These are phyloP conservation scores for Phyllosticta citrichinensis DNA, from an alignment of 2,329 filamentous ascomycete genomes.

Conservation along the genomic window DNA sequence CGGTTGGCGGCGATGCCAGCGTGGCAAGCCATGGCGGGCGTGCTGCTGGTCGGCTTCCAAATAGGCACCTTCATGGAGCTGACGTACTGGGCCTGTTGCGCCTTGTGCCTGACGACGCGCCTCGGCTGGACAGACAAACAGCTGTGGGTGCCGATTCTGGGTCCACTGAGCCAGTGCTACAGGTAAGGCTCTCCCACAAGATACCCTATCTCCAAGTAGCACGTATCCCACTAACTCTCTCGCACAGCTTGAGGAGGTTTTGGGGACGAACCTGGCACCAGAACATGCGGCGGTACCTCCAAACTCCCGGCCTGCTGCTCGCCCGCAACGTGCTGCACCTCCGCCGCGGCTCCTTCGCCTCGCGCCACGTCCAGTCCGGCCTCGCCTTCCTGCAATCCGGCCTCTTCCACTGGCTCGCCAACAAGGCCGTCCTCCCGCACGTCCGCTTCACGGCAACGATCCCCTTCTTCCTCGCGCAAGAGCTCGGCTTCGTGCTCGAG, in stretches of 20 bases:
- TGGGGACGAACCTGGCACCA: not conserved
- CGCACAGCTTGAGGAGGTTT: not conserved
- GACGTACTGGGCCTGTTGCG: not conserved
- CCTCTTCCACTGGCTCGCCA: not conserved
- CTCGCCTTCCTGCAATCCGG: not conserved
- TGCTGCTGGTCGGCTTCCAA: not conserved
- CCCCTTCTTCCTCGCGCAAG: conserved; percentile 58
- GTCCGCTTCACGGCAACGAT: not conserved
- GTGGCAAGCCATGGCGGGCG: not conserved
- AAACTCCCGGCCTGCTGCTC: not conserved
- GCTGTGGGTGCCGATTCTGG: not conserved
- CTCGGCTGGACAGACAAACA: not conserved
- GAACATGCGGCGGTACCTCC: not conserved
- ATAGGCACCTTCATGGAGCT: not conserved
- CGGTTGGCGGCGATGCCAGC: not conserved
- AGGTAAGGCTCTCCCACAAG: not conserved
- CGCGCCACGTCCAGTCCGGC: not conserved
- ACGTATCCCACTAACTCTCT: too few species aligned
- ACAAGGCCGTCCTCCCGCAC: not conserved
- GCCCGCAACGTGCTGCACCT: not conserved
- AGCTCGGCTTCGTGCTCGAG: conserved; percentile 58
- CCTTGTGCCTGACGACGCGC: not conserved
- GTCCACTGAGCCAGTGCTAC: not conserved
- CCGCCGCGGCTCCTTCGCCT: not conserved
- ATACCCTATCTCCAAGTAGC: too few species aligned